These are phyloP conservation scores for Chlorokybus atmophyticus DNA, from an alignment of 139 green algal species.

Conservation along the genomic window DNA sequence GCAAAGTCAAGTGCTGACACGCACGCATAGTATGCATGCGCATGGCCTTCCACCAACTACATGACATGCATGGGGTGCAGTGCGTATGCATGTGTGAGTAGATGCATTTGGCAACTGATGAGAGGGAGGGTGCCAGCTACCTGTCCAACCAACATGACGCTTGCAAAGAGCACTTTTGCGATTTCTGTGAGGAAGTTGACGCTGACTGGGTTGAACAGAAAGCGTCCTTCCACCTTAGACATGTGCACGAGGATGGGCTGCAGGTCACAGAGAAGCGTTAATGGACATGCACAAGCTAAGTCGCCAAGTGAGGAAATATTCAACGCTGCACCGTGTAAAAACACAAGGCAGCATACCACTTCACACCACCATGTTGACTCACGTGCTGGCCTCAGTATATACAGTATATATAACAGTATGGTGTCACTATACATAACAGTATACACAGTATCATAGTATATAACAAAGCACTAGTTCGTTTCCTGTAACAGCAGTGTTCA, in stretches of 20 bases:
- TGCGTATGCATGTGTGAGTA: background rate
- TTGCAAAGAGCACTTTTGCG: slow-evolving; percentile 71
- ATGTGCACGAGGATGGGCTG: slow-evolving; percentile 90
- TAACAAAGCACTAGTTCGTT: no score
- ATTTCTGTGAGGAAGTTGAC: slow-evolving; percentile 88
- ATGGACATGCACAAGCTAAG: no score
- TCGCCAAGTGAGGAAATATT: background rate
- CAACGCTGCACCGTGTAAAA: slow-evolving; percentile 1
- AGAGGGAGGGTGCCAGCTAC: slow-evolving; percentile 2
- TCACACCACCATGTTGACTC: background rate
- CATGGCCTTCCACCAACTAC: no score
- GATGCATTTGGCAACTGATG: slow-evolving; percentile 1
- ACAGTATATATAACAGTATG: background rate
- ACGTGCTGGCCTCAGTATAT: background rate
- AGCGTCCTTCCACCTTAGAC: slow-evolving; percentile 75
- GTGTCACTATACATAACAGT: background rate
- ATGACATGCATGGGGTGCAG: no score
- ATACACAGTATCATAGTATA: no score
- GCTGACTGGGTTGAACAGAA: slow-evolving; percentile 71
- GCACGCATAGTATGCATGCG: no score
- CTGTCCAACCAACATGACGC: slow-evolving; percentile 53
- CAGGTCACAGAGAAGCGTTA: no score
- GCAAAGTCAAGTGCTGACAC: background rate
- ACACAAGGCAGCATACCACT: background rate
- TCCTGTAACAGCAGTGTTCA: no score